These are phyloP conservation scores for Euphrasia confusa DNA, from an alignment of 257 asterid species.

Conservation along the genomic window DNA sequence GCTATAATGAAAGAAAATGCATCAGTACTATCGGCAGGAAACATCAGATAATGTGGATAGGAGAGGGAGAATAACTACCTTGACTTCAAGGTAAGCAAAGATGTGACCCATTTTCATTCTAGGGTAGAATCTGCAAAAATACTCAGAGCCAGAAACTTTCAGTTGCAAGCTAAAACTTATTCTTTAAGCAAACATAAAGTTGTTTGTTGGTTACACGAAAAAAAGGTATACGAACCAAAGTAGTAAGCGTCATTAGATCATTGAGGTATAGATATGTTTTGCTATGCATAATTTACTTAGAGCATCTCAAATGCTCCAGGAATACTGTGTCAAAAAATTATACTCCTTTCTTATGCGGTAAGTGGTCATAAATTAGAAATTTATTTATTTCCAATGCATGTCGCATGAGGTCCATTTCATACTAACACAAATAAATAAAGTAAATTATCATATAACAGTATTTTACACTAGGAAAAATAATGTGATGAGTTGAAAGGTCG, in stretches of 20 bases:
- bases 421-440: too few relatives aligned
- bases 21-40: constrained; percentile 24
- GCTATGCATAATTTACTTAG: constrained; percentile 1
- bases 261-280: neutral
- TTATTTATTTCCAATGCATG: too few relatives aligned
- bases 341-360: too few relatives aligned
- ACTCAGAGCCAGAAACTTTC: constrained; percentile 22
- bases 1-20: constrained; percentile 42
- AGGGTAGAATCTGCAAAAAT: constrained; percentile 70
- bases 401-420: too few relatives aligned
- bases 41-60: constrained; percentile 18
- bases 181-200: constrained; percentile 16
- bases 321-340: too few relatives aligned
- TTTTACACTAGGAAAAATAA: too few relatives aligned
- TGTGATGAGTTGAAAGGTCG: too few relatives aligned
- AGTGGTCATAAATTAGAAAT: too few relatives aligned
- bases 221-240: neutral
- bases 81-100: constrained; percentile 52
- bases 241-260: constrained; percentile 12
- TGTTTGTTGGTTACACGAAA: constrained; percentile 17
- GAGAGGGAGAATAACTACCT: constrained; percentile 45
- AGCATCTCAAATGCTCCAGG: neutral
- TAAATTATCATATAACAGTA: too few relatives aligned
- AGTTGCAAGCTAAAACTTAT: constrained; percentile 26
- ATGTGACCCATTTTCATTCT: constrained; percentile 66